These are phyloP conservation scores for Colletotrichum gigasporum DNA, from an alignment of 2,329 filamentous ascomycete species.

Conservation along the genomic window DNA sequence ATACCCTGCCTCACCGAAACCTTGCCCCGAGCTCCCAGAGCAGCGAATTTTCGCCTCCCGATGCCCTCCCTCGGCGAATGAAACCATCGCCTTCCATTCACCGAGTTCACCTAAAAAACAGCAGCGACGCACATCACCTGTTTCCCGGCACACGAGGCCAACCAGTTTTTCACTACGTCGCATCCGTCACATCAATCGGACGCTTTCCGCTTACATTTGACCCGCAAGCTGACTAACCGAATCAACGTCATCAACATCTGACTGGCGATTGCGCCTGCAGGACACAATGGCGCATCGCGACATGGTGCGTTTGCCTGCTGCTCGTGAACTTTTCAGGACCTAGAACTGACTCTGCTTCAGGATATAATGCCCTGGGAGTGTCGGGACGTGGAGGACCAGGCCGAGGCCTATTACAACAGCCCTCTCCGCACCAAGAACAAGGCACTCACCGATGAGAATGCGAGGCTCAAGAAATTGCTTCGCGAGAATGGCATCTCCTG, in stretches of 20 bases:
- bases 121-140: not conserved
- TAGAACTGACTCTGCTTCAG: conserved; percentile 34
- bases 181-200: not conserved
- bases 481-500: conserved; percentile 63
- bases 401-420: conserved; percentile 56
- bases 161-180: not conserved
- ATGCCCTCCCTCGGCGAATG: not conserved
- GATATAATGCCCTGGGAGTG: conserved; percentile 57
- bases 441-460: conserved; percentile 57
- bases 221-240: not conserved
- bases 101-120: not conserved
- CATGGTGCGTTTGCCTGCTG: not conserved
- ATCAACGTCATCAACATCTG: not conserved
- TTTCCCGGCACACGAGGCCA: not conserved
- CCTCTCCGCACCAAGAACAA: conserved; percentile 58
- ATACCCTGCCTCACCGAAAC: not conserved
- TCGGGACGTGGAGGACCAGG: conserved; percentile 61
- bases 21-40: not conserved
- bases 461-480: conserved; percentile 59
- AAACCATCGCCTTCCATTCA: not conserved
- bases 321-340: not conserved
- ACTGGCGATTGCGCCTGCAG: not conserved
- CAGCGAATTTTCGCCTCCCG: not conserved
- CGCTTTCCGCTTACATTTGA: not conserved
- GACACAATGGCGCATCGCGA: conserved; percentile 19